Conservation (phyloP, 805 yeast species). For the Ogataea dorogensis region DNA sequence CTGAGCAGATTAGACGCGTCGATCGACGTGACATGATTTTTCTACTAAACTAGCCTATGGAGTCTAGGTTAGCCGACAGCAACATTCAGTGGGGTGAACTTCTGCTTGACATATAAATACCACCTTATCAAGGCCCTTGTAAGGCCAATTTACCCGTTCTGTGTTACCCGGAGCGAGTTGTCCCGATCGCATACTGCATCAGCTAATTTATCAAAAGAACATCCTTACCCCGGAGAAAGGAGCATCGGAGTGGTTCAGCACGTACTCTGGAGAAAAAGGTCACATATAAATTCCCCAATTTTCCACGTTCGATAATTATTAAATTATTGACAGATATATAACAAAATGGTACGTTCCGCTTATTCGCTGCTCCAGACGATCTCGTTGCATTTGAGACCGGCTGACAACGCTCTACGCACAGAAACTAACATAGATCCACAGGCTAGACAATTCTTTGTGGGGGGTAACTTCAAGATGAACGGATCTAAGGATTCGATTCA, state of each 20-base stretch:
- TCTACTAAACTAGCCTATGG: slow-evolving; percentile 7
- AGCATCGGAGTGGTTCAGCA: slow-evolving; percentile 11
- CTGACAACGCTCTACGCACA: slow-evolving; percentile 6
- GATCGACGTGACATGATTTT: slow-evolving; percentile 2
- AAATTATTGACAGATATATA: slow-evolving; percentile 1
- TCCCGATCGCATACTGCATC: slow-evolving; percentile 9
- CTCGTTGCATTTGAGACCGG: slow-evolving; percentile 19
- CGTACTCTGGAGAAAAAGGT: slow-evolving; percentile 7
- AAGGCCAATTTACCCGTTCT: neutral
- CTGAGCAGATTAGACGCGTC: slow-evolving; percentile 3
- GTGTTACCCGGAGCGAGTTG: slow-evolving; percentile 9
- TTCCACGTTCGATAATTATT: neutral
- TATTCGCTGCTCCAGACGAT: slow-evolving; percentile 18
- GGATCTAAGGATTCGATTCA: slow-evolving; percentile 86
- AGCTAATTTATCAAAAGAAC: slow-evolving; percentile 4
- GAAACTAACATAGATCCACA: slow-evolving; percentile 19
- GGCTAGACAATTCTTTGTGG: slow-evolving; percentile 74
- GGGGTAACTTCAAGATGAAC: slow-evolving; percentile 99
- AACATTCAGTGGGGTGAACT: slow-evolving; percentile 1
- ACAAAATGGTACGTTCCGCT: slow-evolving; percentile 28
- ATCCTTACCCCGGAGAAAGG: slow-evolving; percentile 13
- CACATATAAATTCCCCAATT: slow-evolving; percentile 2
- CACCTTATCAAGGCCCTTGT: neutral
- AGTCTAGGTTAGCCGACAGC: slow-evolving; percentile 2
- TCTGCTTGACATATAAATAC: slow-evolving; percentile 3